Percentiles rank a stretch among this genome's conserved stretches.
Evolutionary conservation across 1,139 yeast genomes (phyloP).

Genomic region (Geotrichum bryndzae): DNA sequence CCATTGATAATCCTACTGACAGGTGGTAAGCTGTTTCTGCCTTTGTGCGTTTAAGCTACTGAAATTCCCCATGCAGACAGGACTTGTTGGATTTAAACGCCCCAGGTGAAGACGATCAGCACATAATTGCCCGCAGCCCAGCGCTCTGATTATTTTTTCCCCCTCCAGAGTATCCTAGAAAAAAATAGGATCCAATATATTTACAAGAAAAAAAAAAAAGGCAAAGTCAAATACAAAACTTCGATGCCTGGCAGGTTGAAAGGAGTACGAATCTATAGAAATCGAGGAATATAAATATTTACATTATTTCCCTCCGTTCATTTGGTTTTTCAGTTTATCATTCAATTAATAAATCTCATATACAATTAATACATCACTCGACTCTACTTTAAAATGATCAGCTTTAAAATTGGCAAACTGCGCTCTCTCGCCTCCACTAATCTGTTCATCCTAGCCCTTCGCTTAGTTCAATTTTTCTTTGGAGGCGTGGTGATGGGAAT

Average conservation of each 20-base stretch:
- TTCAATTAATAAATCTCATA: neutral
- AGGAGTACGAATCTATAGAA: neutral
- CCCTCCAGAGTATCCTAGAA: neutral
- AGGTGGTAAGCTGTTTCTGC: neutral
- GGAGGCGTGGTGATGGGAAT: constrained; percentile 32
- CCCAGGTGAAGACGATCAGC: neutral
- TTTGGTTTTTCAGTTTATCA: neutral
- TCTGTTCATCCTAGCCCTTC: constrained; percentile 26
- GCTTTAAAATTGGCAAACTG: neutral
- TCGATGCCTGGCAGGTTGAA: neutral
- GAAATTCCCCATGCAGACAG: neutral
- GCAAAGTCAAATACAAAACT: neutral
- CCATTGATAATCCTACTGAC: neutral
- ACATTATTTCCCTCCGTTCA: neutral
- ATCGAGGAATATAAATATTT: neutral
- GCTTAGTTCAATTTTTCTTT: constrained; percentile 32
- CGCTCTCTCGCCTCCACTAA: constrained; percentile 26
- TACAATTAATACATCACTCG: neutral
- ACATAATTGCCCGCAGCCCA: neutral
- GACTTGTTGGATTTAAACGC: neutral
- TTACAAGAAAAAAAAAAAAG: neutral
- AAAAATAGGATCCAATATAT: neutral
- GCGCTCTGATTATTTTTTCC: neutral
- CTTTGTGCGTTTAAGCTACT: neutral
- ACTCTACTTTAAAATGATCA: neutral